These are phyloP conservation scores for Fusarium verticillioides DNA, from an alignment of 2,329 filamentous ascomycete species.

Conservation along the genomic window DNA sequence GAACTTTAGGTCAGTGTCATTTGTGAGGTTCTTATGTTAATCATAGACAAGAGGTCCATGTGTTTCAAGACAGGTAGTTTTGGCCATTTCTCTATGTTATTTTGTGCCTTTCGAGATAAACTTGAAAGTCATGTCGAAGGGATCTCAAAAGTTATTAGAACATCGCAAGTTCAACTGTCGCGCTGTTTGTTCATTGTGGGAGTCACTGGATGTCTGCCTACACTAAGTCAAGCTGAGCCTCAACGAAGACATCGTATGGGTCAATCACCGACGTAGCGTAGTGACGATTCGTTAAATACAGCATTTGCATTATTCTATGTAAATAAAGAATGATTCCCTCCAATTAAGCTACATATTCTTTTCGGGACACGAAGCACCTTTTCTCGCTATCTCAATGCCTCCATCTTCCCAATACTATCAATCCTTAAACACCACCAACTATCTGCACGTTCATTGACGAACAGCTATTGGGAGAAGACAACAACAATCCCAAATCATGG, in stretches of 20 bases:
- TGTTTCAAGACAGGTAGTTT: background rate
- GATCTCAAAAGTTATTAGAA: background rate
- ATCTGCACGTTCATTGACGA: background rate
- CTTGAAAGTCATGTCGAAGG: background rate
- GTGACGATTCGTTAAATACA: background rate
- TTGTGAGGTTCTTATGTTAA: background rate
- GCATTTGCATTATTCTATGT: background rate
- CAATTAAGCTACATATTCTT: too few species aligned
- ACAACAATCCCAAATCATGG: background rate
- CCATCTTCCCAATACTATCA: background rate
- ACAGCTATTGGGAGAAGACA: background rate
- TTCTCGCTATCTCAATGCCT: background rate
- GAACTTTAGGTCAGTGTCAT: too few species aligned
- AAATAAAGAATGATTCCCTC: background rate
- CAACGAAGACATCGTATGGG: conserved; percentile 5
- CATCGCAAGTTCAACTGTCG: background rate
- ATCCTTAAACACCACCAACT: background rate
- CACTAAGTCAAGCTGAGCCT: background rate
- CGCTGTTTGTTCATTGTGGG: background rate
- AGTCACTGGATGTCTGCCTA: background rate
- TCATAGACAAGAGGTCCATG: background rate
- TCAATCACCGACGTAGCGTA: background rate
- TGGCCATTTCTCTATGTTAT: background rate
- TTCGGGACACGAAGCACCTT: background rate
- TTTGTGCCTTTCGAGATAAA: background rate